Conservation (phyloP, 192 early-diverging fungal species). For the Gaertneriomyces semiglobifer region DNA sequence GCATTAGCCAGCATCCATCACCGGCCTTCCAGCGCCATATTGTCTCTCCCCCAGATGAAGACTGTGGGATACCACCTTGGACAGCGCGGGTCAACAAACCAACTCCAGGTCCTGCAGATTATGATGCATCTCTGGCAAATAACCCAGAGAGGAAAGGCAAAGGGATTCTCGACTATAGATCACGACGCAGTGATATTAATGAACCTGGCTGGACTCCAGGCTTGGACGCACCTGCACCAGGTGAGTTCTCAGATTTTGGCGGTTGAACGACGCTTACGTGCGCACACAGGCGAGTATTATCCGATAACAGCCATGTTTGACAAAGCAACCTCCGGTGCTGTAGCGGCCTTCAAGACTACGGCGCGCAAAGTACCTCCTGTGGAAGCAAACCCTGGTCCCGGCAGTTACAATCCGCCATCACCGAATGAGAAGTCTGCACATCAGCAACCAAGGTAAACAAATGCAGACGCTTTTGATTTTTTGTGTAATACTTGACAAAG, state of each 20-base stretch:
- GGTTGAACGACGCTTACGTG: neutral
- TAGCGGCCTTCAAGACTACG: slow-evolving; percentile 18
- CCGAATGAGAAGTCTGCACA: neutral
- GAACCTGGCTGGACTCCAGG: slow-evolving; percentile 32
- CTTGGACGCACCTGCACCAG: slow-evolving; percentile 42
- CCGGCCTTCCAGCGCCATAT: slow-evolving; percentile 35
- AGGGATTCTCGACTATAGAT: slow-evolving; percentile 10
- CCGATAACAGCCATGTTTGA: too few relatives aligned
- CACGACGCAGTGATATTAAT: slow-evolving; percentile 31
- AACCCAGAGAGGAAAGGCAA: neutral
- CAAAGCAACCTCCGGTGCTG: neutral
- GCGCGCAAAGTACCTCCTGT: neutral
- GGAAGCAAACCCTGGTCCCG: slow-evolving; percentile 28
- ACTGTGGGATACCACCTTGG: slow-evolving; percentile 15
- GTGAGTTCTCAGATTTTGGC: slow-evolving; percentile 8
- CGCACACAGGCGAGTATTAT: too few relatives aligned
- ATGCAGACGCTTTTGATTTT: neutral
- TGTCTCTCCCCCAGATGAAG: slow-evolving; percentile 8
- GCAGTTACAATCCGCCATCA: slow-evolving; percentile 23
- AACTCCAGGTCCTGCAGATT: slow-evolving; percentile 14
- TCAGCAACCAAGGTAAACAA: slow-evolving; percentile 16
- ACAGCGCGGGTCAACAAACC: slow-evolving; percentile 10
- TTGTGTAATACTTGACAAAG: neutral
- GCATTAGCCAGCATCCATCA: slow-evolving; percentile 34
- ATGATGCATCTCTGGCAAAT: neutral